These are phyloP conservation scores for Debaryomyces singareniensis DNA, from an alignment of 1,139 yeast species.

Conservation along the genomic window DNA sequence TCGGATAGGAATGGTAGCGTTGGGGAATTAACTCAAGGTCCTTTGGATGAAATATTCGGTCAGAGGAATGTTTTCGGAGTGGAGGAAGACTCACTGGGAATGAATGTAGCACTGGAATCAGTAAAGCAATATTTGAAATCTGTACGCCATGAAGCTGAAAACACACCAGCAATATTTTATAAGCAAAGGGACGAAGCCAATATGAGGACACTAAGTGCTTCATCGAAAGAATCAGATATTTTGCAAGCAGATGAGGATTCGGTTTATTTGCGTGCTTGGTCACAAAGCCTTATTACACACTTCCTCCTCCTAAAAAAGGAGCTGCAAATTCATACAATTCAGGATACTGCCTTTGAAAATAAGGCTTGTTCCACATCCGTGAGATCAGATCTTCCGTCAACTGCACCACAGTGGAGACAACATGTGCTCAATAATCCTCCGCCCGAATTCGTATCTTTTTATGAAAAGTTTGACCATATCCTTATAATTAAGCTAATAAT, in stretches of 20 bases:
- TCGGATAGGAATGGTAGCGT: too few species aligned
- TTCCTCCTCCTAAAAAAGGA: too few species aligned
- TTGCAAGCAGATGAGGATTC: too few species aligned
- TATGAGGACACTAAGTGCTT: too few species aligned
- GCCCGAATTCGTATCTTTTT: slow-evolving; percentile 19
- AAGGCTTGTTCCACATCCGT: too few species aligned
- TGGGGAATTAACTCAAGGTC: slow-evolving; percentile 5
- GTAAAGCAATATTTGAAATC: slow-evolving; percentile 21
- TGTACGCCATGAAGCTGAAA: slow-evolving; percentile 28
- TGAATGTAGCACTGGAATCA: slow-evolving; percentile 8
- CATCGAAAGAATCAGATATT: too few species aligned
- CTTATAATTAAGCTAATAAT: slow-evolving; percentile 29
- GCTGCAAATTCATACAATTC: too few species aligned
- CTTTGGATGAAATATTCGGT: slow-evolving; percentile 12
- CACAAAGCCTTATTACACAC: too few species aligned
- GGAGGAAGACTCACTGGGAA: slow-evolving; percentile 7
- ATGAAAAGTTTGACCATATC: slow-evolving; percentile 21
- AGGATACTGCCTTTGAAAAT: too few species aligned
- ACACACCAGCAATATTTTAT: neutral
- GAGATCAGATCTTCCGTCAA: slow-evolving; percentile 14
- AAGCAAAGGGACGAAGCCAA: slow-evolving; percentile 3
- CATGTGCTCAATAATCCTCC: slow-evolving; percentile 22
- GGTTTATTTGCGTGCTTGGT: too few species aligned
- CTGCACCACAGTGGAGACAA: slow-evolving; percentile 28
- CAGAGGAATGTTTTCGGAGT: slow-evolving; percentile 21